Base-by-base conservation (phyloP, 768 basidiomycete genomes). In the Amanita rimosa region DNA sequence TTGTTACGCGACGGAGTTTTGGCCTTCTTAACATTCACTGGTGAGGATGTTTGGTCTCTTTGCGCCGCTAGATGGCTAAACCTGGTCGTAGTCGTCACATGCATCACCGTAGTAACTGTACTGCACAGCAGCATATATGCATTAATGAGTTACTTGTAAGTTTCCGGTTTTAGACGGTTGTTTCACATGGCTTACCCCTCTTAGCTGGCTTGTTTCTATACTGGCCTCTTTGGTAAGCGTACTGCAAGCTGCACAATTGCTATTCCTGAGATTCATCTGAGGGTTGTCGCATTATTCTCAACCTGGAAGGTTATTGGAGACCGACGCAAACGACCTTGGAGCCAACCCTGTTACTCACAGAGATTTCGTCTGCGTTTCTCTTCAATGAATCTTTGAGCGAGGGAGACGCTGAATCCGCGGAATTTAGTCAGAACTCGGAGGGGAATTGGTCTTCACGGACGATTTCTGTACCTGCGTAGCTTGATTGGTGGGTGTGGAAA, bases 161-260 rank as follows among this genome's bases (percentile, higher is more conserved):
- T 48, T n/a, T n/a, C 29, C 22, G 24, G 13, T 14, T 14, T 10
- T 22, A 24, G 5, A 17, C 29, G 3, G 26, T 26, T 5, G 5
- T 4, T 10, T 14, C 13, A 17, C 14, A 6, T 10, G n/a, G 48
- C n/a, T 29, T n/a, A 24, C 13, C 7, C 39, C 4, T 42, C 22
- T 31, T 41, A 49, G 48, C 38, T 49, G 48, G 48, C 31, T 49
- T 6, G 16, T 49, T 17, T 29, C 48, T 22, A 41, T 41, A 8
- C 8, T 29, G 24, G 24, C 38, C 3, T 49, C 48, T 3, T n/a
- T 37, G 37, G 47, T 40, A 41, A 11, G 47, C 24, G 17, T 6
- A 22, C 21, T 8, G 16, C 10, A 8, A n/a, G 6, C 14, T 4
- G 29, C 6, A 14, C 8, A 22, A 31, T 37, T 14, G 19, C 11